A percentile compares a stretch with the other conserved stretches of the same genome.
phyloP scores from a whole-genome alignment of 345 rosid species.

The Carallia pectinifolia region DNA sequence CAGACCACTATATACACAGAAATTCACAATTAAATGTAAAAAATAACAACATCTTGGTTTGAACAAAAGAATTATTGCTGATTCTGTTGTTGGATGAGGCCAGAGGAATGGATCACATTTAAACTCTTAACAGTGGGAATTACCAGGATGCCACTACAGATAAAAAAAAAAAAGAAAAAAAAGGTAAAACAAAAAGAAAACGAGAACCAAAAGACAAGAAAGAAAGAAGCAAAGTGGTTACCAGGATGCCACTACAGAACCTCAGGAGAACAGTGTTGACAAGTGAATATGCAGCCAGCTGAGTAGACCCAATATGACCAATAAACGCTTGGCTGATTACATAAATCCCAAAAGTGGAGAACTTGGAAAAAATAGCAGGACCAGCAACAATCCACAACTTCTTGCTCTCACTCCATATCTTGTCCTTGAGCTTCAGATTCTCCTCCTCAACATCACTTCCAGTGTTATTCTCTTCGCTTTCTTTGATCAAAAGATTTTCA shows the following conservation, averaged over 20 bases:
- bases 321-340: no score
- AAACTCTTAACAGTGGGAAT: no score
- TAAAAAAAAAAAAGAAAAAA: neutral
- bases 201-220: neutral
- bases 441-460: conserved; percentile 11
- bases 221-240: conserved; percentile 4
- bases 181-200: neutral
- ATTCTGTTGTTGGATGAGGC: no score
- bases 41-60: no score
- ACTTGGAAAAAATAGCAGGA: no score
- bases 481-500: conserved; percentile 10
- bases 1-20: no score
- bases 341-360: no score
- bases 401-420: conserved; percentile 56
- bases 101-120: no score
- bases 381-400: conserved; percentile 44
- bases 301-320: no score
- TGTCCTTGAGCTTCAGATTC: conserved; percentile 27
- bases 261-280: conserved; percentile 59
- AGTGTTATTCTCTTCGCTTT: neutral
- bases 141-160: no score
- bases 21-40: no score
- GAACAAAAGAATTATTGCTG: no score
- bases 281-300: conserved; percentile 62
- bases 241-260: conserved; percentile 66